phyloP scores from a whole-genome alignment of 805 yeast species.

The Barnettozyma populi region DNA sequence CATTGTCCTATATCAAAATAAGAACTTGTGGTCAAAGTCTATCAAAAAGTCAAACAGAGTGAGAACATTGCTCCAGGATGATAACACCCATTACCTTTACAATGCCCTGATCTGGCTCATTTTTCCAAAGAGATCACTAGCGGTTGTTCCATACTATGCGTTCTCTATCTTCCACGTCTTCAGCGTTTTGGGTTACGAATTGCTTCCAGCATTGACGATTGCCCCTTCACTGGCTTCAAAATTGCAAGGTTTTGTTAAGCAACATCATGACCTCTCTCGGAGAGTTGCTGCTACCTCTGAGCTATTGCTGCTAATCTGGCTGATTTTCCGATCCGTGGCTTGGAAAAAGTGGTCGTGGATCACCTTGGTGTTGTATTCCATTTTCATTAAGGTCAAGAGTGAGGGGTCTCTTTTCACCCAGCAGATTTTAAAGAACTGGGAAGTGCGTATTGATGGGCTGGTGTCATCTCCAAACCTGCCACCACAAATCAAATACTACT shows the following conservation, averaged over 20 bases:
- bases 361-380: constrained; percentile 44
- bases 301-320: constrained; percentile 35
- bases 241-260: constrained; percentile 41
- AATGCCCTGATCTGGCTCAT: constrained; percentile 50
- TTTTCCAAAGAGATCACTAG: constrained; percentile 54
- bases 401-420: constrained; percentile 73
- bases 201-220: constrained; percentile 55
- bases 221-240: constrained; percentile 21
- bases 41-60: constrained; percentile 22
- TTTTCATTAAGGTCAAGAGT: constrained; percentile 71
- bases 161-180: constrained; percentile 81
- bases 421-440: constrained; percentile 60
- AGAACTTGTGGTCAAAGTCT: constrained; percentile 24
- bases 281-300: constrained; percentile 56
- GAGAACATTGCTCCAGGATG: constrained; percentile 44
- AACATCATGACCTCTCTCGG: constrained; percentile 56
- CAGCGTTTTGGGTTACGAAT: constrained; percentile 56
- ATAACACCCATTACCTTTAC: constrained; percentile 66
- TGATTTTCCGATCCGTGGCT: constrained; percentile 48
- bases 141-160: constrained; percentile 67
- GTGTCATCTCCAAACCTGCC: constrained; percentile 51
- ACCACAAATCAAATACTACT: constrained; percentile 39
- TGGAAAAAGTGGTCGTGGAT: constrained; percentile 61
- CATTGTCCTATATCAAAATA: constrained; percentile 61
- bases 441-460: constrained; percentile 57